Percentiles rank a stretch among this genome's conserved stretches.
phyloP scores from a whole-genome alignment of 2,329 filamentous ascomycete genomes.

The Herpotrichia juniperi region DNA sequence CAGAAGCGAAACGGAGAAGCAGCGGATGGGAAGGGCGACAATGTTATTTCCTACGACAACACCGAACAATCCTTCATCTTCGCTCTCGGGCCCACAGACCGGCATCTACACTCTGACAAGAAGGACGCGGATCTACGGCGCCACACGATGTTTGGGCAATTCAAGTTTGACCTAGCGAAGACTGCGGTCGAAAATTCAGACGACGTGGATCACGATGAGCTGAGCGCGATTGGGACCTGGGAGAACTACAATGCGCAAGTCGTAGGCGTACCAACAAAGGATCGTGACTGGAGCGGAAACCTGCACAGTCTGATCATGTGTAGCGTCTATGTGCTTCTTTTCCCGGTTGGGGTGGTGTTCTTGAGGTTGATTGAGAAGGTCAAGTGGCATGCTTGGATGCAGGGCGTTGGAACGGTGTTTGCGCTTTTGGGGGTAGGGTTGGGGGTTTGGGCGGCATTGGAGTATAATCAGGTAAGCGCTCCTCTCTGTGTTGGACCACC shows the following conservation, averaged over 20 bases:
- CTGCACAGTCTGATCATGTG: constrained; percentile 59
- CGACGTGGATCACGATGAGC: constrained; percentile 14
- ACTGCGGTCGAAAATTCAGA: constrained; percentile 46
- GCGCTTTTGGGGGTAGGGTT: constrained; percentile 58
- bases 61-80: constrained; percentile 60
- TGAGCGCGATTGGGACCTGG: constrained; percentile 18
- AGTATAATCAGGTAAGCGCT: constrained; percentile 62
- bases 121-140: constrained; percentile 55
- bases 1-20: background rate
- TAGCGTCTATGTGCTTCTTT: constrained; percentile 59
- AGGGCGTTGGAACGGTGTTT: constrained; percentile 57
- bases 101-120: constrained; percentile 51
- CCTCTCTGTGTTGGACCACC: background rate
- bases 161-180: constrained; percentile 61
- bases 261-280: constrained; percentile 12
- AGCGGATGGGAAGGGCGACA: background rate
- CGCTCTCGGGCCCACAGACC: constrained; percentile 59
- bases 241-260: constrained; percentile 11
- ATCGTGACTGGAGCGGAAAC: constrained; percentile 31
- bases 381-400: constrained; percentile 62
- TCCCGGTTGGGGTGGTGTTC: constrained; percentile 63
- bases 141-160: constrained; percentile 61
- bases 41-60: constrained; percentile 56
- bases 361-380: constrained; percentile 59
- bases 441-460: constrained; percentile 60